phyloP scores from a whole-genome alignment of 768 basidiomycete genomes.

The Lactifluus piperatus region DNA sequence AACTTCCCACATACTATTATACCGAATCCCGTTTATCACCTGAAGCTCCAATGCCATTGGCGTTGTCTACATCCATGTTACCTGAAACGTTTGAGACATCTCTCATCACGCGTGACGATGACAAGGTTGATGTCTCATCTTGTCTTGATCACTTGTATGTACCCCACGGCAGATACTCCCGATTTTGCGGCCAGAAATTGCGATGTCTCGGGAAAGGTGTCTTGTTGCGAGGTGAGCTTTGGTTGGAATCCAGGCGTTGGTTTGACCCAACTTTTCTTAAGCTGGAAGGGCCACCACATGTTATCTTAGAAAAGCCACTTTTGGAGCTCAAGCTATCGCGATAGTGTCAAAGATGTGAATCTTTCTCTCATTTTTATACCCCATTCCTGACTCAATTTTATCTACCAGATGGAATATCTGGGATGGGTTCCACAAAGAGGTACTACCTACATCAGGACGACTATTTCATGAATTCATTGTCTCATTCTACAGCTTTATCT shows the following conservation, averaged over 20 bases:
- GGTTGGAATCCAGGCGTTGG: neutral
- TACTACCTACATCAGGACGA: neutral
- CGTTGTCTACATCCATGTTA: slow-evolving; percentile 1
- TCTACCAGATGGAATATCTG: slow-evolving; percentile 13
- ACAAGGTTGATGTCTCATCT: slow-evolving; percentile 1
- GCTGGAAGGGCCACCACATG: slow-evolving; percentile 15
- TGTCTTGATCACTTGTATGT: slow-evolving; percentile 6
- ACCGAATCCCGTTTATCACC: neutral
- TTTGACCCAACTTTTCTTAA: neutral
- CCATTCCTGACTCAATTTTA: neutral
- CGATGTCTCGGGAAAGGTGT: slow-evolving; percentile 13
- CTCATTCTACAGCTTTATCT: slow-evolving; percentile 38
- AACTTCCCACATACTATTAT: neutral
- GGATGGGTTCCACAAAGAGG: slow-evolving; percentile 18
- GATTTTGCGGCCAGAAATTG: neutral
- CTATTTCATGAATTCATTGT: neutral
- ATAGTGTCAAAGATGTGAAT: slow-evolving; percentile 11
- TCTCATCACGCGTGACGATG: neutral
- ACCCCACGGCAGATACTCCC: slow-evolving; percentile 6
- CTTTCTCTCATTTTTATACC: neutral
- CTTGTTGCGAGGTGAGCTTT: slow-evolving; percentile 11
- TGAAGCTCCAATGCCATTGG: slow-evolving; percentile 2
- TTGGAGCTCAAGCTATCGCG: slow-evolving; percentile 7
- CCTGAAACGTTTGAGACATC: neutral
- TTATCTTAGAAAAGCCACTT: slow-evolving; percentile 11